phyloP scores from a whole-genome alignment of 805 yeast species.

The Myxozyma vanderwaltii region DNA sequence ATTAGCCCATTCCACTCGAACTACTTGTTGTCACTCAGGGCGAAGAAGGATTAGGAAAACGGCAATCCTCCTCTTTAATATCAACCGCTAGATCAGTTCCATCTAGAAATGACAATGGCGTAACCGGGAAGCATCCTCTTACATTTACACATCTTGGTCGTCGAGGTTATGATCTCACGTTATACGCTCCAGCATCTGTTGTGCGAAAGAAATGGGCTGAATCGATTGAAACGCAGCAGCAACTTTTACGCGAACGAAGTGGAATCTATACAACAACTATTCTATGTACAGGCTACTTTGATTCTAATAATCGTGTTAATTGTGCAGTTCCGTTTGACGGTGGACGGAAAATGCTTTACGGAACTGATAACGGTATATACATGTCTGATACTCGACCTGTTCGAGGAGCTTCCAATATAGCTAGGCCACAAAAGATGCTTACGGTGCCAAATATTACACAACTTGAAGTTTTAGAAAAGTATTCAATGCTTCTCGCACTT shows the following conservation, averaged over 20 bases:
- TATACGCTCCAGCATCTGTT: constrained; percentile 47
- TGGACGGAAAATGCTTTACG: constrained; percentile 84
- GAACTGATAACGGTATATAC: constrained; percentile 90
- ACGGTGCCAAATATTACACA: constrained; percentile 79
- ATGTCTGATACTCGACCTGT: constrained; percentile 69
- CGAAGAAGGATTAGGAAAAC: constrained; percentile 62
- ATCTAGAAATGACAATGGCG: constrained; percentile 22
- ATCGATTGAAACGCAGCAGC: constrained; percentile 78
- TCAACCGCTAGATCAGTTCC: constrained; percentile 37
- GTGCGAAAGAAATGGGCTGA: constrained; percentile 81
- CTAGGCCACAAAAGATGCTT: constrained; percentile 68
- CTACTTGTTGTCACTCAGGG: constrained; percentile 55
- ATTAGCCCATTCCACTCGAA: constrained; percentile 44
- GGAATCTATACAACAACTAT: constrained; percentile 80
- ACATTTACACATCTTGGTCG: constrained; percentile 55
- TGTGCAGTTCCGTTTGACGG: constrained; percentile 95
- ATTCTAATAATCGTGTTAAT: constrained; percentile 72
- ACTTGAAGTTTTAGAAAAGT: constrained; percentile 88
- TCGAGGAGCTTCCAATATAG: constrained; percentile 41
- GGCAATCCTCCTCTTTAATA: constrained; percentile 39
- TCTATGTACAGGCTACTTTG: constrained; percentile 74
- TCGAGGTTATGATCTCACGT: constrained; percentile 50
- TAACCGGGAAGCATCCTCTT: constrained; percentile 45
- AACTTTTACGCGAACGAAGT: constrained; percentile 64
- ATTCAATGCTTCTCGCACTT: constrained; percentile 75